Base-by-base conservation (phyloP, 176 grass and related monocot genomes). In the Avena eriantha region DNA sequence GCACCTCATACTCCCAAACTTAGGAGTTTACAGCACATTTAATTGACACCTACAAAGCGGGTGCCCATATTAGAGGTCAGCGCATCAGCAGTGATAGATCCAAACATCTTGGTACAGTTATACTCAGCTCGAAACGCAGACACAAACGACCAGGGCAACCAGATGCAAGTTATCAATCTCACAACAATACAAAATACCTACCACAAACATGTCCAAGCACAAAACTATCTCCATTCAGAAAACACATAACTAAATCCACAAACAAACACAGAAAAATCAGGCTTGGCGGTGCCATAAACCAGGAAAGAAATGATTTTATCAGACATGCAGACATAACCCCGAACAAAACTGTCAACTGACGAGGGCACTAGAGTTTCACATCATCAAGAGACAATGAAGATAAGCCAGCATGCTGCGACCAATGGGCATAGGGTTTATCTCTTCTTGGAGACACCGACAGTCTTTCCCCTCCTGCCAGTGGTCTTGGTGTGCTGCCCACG, bases 371-470 rank as follows among this genome's bases (percentile, higher is more conserved):
- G 12, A 18, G 31, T 34, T 55, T 29, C 6, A 13, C 50, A 26
- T 19, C 45, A 69, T 71, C 3, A 50, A 21, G 10, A 61, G 11
- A 61, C 3, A 34, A 26, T 36, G 4, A 65, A n/a, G n/a, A 79
- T 66, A 53, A 29, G n/a, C 79, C 54, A 43, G 47, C 22, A 82
- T 17, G 56, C 17, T 1, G 19, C 16, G 18, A 11, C 24, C 17
- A 21, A 80, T 13, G 71, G 7, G 15, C 14, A n/a, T 15, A 14
- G 36, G 83, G 31, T 48, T 90, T 83, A 98, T 93, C 93, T 81
- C 92, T 98, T 98, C 96, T 95, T 96, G 34, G 96, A 98, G 50
- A 98, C 96, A 94, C 90, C 96, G 36, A 98, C 96, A 23, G 96
- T 98, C 90, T 98, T 96, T 85, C 96, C 96, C 82, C 93, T 93